These are phyloP conservation scores for Aspergillus coremiiformis DNA, from an alignment of 495 filamentous ascomycete species.

Conservation along the genomic window DNA sequence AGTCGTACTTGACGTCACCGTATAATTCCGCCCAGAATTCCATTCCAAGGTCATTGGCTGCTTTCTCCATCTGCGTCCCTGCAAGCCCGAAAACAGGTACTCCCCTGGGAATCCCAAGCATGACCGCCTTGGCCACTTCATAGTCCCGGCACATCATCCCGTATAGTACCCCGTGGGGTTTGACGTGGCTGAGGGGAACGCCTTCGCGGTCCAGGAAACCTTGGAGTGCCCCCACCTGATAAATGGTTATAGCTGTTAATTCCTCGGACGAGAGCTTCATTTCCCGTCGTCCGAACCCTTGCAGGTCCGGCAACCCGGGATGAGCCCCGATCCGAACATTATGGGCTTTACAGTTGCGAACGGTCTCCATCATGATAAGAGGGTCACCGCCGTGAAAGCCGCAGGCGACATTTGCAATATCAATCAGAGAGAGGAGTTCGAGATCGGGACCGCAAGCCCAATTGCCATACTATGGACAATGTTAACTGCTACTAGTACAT, in stretches of 20 bases:
- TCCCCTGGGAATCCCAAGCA: slow-evolving; percentile 42
- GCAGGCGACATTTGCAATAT: slow-evolving; percentile 57
- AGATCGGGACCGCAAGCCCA: slow-evolving; percentile 46
- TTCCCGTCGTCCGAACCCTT: slow-evolving; percentile 54
- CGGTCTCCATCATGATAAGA: slow-evolving; percentile 52
- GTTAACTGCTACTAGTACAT: background rate
- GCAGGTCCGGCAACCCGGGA: slow-evolving; percentile 53
- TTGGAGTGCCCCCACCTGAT: slow-evolving; percentile 53
- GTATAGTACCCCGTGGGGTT: slow-evolving; percentile 51
- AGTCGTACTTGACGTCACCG: slow-evolving; percentile 51
- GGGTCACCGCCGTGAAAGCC: slow-evolving; percentile 56
- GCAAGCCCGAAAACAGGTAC: slow-evolving; percentile 50
- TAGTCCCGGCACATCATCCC: slow-evolving; percentile 50
- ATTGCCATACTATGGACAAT: slow-evolving; percentile 31
- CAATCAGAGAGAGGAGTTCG: slow-evolving; percentile 50
- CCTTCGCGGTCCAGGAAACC: slow-evolving; percentile 49
- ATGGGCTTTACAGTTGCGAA: slow-evolving; percentile 48
- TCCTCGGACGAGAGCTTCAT: slow-evolving; percentile 50
- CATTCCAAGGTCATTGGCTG: slow-evolving; percentile 44
- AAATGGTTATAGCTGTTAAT: slow-evolving; percentile 48
- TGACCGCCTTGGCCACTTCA: slow-evolving; percentile 44
- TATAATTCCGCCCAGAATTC: slow-evolving; percentile 53
- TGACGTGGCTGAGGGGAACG: slow-evolving; percentile 51
- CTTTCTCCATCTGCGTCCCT: slow-evolving; percentile 47
- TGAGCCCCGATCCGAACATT: slow-evolving; percentile 50